Evolutionary conservation across 2,329 filamentous ascomycete genomes (phyloP), one percentile per base, ranked within the genome.

Genomic region (Colletotrichum sp.): DNA sequence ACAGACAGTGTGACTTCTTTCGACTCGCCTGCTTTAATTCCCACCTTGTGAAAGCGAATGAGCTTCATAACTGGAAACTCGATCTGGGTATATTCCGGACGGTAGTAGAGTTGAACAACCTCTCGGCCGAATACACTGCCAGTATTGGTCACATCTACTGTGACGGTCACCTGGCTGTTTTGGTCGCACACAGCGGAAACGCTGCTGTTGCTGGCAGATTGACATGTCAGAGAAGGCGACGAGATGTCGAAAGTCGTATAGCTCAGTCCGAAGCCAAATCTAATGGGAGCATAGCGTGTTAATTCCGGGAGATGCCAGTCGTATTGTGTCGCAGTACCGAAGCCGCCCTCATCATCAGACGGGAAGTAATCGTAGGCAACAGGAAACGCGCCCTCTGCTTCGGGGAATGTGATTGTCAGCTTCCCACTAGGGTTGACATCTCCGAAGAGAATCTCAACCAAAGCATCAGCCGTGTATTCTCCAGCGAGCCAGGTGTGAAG

Each of bases 341-440:
- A 90, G 74, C 89, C 86, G 38, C 91, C 82, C 70, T 88, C 89
- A 82, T 94, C 92, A 78, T 91, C 89, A 4, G 88, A 88, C 1
- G 87, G 87, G 82, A 94, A 93, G 80, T 93, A 89, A 34, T 93
- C 89, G 82, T 94, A 94, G 81, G 94, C 92, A 70, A 93, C 88
- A 69, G 92, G 93, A 6, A 82, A 78, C 12, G 85, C 81, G n/a
- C 85, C 82, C 6, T 84, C 79, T 4, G 80, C 82, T 84, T 88
- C 88, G 0, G 87, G 88, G 83, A 89, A 88, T 3, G 86, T 87
- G 13, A 90, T 85, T 0, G 82, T 81, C 12, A 83, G 76, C 68
- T 83, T 83, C n/a, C 81, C 82, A 59, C 82, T 83, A 1, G 92
- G 92, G 79, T 92, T 92, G 26, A 90, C 85, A 38, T 89, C 87